Percentiles rank a stretch among this genome's conserved stretches.
These are phyloP conservation scores for Trichoderma asperellum DNA, from an alignment of 2,329 filamentous ascomycete genomes.

Conservation along the genomic window DNA sequence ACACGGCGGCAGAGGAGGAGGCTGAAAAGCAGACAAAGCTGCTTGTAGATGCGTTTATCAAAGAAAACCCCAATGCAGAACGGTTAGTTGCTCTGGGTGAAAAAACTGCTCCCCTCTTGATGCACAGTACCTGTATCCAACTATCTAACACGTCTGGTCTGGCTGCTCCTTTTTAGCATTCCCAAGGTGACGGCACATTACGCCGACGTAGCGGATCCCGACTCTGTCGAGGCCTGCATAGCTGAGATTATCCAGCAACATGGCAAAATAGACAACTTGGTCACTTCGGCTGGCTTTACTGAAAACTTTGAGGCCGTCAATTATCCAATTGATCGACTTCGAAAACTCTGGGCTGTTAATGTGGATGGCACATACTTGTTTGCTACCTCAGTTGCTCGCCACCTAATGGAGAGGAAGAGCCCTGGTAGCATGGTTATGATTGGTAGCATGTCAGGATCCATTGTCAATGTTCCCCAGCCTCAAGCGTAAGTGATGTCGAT, in stretches of 20 bases:
- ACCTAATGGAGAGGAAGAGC: conserved; percentile 80
- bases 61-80: conserved; percentile 76
- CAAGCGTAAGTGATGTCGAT: conserved; percentile 62
- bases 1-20: conserved; percentile 69
- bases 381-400: conserved; percentile 80
- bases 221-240: conserved; percentile 76
- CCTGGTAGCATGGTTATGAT: conserved; percentile 91
- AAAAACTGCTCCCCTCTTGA: neutral
- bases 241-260: conserved; percentile 62
- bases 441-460: conserved; percentile 89
- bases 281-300: conserved; percentile 95
- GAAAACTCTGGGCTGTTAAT: conserved; percentile 93
- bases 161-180: conserved; percentile 49
- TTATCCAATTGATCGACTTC: conserved; percentile 88
- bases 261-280: conserved; percentile 85
- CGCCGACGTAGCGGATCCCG: conserved; percentile 80
- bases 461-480: conserved; percentile 94
- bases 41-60: conserved; percentile 74
- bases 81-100: conserved; percentile 51
- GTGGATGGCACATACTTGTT: conserved; percentile 92
- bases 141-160: neutral
- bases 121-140: neutral
- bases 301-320: conserved; percentile 92
- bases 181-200: conserved; percentile 90
- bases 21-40: conserved; percentile 75